These are phyloP conservation scores for Tuber aestivum DNA, from an alignment of 495 filamentous ascomycete genomes.

Conservation along the genomic window DNA sequence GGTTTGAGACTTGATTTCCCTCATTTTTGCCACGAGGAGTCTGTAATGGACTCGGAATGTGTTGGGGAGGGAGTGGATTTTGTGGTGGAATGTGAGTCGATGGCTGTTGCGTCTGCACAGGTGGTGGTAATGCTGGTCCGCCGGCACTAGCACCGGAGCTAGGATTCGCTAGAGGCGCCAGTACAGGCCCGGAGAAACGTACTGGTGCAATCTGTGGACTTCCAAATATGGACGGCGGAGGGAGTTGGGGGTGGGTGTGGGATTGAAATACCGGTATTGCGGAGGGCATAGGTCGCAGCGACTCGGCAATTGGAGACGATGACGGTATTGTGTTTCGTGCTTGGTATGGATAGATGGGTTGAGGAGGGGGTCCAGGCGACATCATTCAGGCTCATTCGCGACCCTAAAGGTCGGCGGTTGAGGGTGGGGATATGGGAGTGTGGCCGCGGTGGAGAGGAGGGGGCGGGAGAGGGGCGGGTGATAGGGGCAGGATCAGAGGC, in stretches of 20 bases:
- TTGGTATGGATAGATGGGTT: slow-evolving; percentile 35
- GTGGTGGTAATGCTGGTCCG: slow-evolving; percentile 33
- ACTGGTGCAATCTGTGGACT: slow-evolving; percentile 21
- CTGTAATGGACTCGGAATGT: slow-evolving; percentile 29
- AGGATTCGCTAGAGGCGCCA: slow-evolving; percentile 36
- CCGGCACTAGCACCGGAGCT: slow-evolving; percentile 18
- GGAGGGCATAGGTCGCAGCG: slow-evolving; percentile 33
- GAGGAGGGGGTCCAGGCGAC: slow-evolving; percentile 44
- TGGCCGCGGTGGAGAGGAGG: slow-evolving; percentile 12
- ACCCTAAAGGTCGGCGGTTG: slow-evolving; percentile 35
- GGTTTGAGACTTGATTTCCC: slow-evolving; percentile 24
- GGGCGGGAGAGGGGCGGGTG: background rate
- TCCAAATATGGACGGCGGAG: slow-evolving; percentile 36
- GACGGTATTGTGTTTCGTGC: slow-evolving; percentile 35
- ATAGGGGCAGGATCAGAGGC: slow-evolving; percentile 22
- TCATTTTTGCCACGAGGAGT: slow-evolving; percentile 30
- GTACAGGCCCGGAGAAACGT: slow-evolving; percentile 36
- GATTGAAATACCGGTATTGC: slow-evolving; percentile 23
- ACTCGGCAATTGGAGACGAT: slow-evolving; percentile 39
- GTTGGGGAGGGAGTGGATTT: slow-evolving; percentile 26
- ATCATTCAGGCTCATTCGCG: slow-evolving; percentile 43
- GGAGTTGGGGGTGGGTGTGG: slow-evolving; percentile 27
- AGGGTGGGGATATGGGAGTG: slow-evolving; percentile 26
- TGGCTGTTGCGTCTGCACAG: slow-evolving; percentile 28
- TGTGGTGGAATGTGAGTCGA: slow-evolving; percentile 27